A percentile compares a stretch with the other conserved stretches of the same genome.
Conservation (phyloP, 805 yeast genomes). For the Hanseniaspora lindneri region DNA sequence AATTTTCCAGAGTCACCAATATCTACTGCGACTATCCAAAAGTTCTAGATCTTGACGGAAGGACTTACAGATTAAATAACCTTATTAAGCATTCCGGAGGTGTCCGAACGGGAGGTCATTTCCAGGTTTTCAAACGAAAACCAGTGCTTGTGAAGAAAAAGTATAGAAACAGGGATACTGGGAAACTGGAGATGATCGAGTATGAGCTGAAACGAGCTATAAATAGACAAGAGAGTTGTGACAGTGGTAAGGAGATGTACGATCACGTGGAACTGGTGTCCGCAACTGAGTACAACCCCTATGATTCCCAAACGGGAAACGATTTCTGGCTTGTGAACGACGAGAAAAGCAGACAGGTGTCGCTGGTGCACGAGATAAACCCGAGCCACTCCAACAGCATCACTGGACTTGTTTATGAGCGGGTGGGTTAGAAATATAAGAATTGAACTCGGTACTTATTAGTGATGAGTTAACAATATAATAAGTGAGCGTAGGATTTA, state of each 20-base stretch:
- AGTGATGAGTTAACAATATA: no score
- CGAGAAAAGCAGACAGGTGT: background rate
- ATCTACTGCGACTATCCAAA: slow-evolving; percentile 62
- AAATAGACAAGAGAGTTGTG: background rate
- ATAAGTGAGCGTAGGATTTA: no score
- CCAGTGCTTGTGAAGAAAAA: slow-evolving; percentile 37
- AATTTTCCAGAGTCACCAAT: slow-evolving; percentile 56
- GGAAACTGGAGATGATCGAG: background rate
- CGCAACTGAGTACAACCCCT: background rate
- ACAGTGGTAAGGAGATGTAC: background rate
- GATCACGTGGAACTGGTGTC: background rate
- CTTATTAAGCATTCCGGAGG: slow-evolving; percentile 79
- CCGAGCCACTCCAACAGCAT: slow-evolving; percentile 7
- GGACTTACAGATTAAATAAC: slow-evolving; percentile 48
- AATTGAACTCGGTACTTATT: no score
- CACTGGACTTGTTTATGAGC: slow-evolving; percentile 12
- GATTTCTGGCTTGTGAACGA: slow-evolving; percentile 14
- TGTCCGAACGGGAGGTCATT: slow-evolving; percentile 70
- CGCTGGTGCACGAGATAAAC: background rate
- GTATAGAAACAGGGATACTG: slow-evolving; percentile 15
- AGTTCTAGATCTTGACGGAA: slow-evolving; percentile 37
- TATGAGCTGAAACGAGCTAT: background rate
- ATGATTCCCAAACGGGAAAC: no score
- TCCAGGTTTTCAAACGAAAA: slow-evolving; percentile 74
- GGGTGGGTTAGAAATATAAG: background rate